Conservation (phyloP, 345 rosid species). For the Rhodamnia argentea region DNA sequence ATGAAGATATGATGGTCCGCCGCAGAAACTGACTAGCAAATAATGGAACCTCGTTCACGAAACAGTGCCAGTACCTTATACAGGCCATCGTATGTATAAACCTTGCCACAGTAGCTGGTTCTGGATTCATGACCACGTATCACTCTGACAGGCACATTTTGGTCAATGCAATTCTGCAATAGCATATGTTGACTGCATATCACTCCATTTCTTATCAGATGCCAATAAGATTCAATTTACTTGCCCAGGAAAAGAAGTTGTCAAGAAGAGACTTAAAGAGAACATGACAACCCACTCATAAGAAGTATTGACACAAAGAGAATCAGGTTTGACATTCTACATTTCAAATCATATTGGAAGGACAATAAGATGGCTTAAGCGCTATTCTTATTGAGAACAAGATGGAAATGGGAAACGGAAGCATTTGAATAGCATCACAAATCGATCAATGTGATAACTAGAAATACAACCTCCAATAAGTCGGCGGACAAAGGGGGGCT, state of each 20-base stretch:
- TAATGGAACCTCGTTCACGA: background rate
- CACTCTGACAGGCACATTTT: constrained; percentile 65
- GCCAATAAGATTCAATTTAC: background rate
- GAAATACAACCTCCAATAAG: background rate
- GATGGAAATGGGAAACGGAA: background rate
- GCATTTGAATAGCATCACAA: background rate
- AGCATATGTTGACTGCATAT: background rate
- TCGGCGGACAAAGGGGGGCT: background rate
- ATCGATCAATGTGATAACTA: background rate
- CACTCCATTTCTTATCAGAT: background rate
- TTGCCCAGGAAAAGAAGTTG: background rate
- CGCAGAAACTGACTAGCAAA: background rate
- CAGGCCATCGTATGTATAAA: constrained; percentile 90
- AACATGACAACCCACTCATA: background rate
- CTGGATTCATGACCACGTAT: constrained; percentile 65
- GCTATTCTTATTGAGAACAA: background rate
- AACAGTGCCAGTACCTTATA: constrained; percentile 40
- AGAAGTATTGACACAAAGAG: background rate
- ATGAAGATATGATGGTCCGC: background rate
- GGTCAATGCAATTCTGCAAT: constrained; percentile 65
- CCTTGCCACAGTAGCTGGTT: constrained; percentile 58
- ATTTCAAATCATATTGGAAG: background rate
- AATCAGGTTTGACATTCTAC: background rate
- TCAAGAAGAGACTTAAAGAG: background rate
- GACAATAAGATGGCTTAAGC: background rate